Evolutionary conservation across 83 land plant species (phyloP), one percentile per base, ranked within the genome.

Genomic region (Picea mariana): DNA sequence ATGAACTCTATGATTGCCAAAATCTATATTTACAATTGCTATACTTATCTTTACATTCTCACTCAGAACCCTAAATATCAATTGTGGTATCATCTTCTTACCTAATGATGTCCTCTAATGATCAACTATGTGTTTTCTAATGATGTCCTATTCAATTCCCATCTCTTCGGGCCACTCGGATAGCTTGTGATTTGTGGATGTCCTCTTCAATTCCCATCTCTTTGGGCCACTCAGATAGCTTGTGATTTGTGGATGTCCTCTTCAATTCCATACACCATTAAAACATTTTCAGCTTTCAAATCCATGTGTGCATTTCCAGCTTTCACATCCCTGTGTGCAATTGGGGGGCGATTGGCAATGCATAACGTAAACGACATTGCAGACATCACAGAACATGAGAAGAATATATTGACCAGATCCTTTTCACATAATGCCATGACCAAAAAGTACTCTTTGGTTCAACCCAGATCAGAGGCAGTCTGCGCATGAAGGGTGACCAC

Each of bases 171-270:
- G 90, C 82, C 87, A 94, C 58, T 92, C 96, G 83, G 95, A 98
- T 59, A 93, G 89, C 87, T 92, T 98, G 80, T 98, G 99, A 83
- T 96, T 96, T 23, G 94, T 95, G n/a, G 99, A 96, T 13, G 95
- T 92, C 99, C 82, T 98, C 98, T 85, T 98, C 99, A 79, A 96
- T 85, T 9, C 99, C 99, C 99, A 98, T 98, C 82, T 98, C 99
- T 81, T 93, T 99, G 27, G 99, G 87, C 99, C 96, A 42, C 99
- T 98, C 99, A 88, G 99, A 96, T 72, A 98, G 76, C 86, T 92
- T 98, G 80, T 98, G 99, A 83, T 96, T 96, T 23, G 94, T 95
- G n/a, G 99, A 96, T 13, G 95, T 92, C 99, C 82, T 98, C 98
- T 85, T 98, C 99, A 79, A 96, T 98, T 96, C 99, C 99, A 98